Conservation (phyloP, 2,329 filamentous ascomycete species). For the Ustilaginoidea virens region DNA sequence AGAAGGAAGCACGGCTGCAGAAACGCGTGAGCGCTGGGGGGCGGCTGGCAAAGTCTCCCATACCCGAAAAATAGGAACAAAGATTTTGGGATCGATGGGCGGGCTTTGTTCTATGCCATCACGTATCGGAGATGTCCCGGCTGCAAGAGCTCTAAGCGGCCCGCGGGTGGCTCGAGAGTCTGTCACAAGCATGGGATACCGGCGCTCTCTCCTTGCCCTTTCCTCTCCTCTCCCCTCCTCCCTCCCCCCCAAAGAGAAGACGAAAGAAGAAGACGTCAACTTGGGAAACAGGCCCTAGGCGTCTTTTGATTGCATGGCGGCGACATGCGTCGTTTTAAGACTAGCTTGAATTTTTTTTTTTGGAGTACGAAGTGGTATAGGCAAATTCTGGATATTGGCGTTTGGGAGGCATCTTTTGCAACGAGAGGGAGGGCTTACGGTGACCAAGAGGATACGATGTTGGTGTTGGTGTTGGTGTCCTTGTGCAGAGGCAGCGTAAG, state of each 20-base stretch:
- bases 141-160: conserved; percentile 10
- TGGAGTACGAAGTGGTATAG: background rate
- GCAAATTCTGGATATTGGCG: conserved; percentile 3
- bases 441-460: conserved; percentile 1
- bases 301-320: no score
- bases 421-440: conserved; percentile 1
- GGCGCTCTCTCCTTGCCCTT: background rate
- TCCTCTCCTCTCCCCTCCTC: background rate
- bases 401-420: conserved; percentile 1
- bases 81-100: conserved; percentile 23
- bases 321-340: background rate
- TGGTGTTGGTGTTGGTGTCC: no score
- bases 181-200: background rate
- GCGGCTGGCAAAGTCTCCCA: conserved; percentile 49
- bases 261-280: no score
- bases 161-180: background rate
- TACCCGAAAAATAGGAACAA: conserved; percentile 42
- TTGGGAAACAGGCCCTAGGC: no score
- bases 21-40: conserved; percentile 70
- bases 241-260: no score
- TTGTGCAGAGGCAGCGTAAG: no score
- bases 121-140: conserved; percentile 15
- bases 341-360: no score
- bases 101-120: conserved; percentile 21
- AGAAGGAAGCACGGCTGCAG: conserved; percentile 54